Evolutionary conservation across 305 asterid species (phyloP).

Genomic region (Salvia sclarea): DNA sequence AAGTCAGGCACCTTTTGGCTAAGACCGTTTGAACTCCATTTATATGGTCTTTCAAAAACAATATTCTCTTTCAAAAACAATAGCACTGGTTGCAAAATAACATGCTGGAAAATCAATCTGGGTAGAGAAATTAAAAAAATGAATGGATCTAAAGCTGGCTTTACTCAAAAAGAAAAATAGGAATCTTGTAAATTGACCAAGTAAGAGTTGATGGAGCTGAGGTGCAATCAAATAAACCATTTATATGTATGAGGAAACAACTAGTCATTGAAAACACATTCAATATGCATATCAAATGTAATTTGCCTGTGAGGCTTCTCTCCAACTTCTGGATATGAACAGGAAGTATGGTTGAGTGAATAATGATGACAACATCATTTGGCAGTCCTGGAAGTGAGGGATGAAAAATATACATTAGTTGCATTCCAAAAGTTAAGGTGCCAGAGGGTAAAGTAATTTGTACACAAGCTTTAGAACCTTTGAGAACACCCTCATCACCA

Average conservation of each 20-base stretch:
- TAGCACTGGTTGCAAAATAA: too few relatives aligned
- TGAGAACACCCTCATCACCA: constrained; percentile 58
- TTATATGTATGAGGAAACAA: neutral
- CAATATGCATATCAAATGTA: constrained; percentile 30
- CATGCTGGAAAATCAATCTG: too few relatives aligned
- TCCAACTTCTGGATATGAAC: constrained; percentile 63
- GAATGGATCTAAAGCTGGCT: too few relatives aligned
- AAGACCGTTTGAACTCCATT: too few relatives aligned
- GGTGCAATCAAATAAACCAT: constrained; percentile 15
- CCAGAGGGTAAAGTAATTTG: constrained; percentile 18
- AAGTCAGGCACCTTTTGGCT: too few relatives aligned
- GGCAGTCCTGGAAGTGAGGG: constrained; percentile 52
- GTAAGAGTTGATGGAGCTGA: too few relatives aligned
- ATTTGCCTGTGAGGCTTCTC: constrained; percentile 65
- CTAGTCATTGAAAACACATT: neutral
- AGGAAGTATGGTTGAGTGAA: constrained; percentile 72
- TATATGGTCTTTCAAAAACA: too few relatives aligned
- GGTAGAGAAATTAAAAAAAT: too few relatives aligned
- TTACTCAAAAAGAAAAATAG: too few relatives aligned
- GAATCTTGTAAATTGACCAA: too few relatives aligned
- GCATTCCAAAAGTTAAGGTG: constrained; percentile 32
- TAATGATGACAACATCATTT: constrained; percentile 65
- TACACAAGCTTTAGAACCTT: constrained; percentile 51
- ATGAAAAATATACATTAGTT: constrained; percentile 19
- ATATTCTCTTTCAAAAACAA: too few relatives aligned